Percentiles rank a stretch among this genome's conserved stretches.
phyloP scores from a whole-genome alignment of 2,329 filamentous ascomycete genomes.

The Rhynchosporium graminicola region DNA sequence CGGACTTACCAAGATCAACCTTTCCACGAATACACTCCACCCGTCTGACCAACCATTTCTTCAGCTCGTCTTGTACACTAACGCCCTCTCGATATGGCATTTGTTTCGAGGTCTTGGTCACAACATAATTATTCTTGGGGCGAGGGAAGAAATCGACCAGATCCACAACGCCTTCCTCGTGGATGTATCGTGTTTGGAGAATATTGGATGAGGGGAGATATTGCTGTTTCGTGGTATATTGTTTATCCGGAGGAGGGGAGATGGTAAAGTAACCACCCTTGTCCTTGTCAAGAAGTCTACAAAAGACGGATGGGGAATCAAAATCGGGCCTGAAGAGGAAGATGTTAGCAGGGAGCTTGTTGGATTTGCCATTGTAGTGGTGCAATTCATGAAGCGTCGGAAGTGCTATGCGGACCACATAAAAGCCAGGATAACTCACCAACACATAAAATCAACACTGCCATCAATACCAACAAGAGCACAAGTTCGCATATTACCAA shows the following conservation, averaged over 20 bases:
- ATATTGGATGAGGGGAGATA: constrained; percentile 76
- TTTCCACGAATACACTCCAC: constrained; percentile 71
- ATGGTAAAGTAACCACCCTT: constrained; percentile 76
- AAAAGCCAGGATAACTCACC: constrained; percentile 49
- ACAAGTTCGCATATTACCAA: constrained; percentile 79
- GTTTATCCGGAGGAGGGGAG: constrained; percentile 51
- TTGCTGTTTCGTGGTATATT: constrained; percentile 72
- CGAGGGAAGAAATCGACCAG: constrained; percentile 76
- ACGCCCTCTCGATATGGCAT: constrained; percentile 56
- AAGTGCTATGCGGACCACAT: background rate
- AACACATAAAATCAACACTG: constrained; percentile 77
- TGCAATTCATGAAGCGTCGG: too few relatives aligned
- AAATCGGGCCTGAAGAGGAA: constrained; percentile 64
- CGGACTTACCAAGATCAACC: constrained; percentile 56
- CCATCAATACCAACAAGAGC: constrained; percentile 74
- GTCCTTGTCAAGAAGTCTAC: constrained; percentile 70
- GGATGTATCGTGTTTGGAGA: constrained; percentile 74
- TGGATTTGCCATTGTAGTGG: background rate
- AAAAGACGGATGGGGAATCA: constrained; percentile 76
- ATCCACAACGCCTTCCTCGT: constrained; percentile 73
- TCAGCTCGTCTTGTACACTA: constrained; percentile 61
- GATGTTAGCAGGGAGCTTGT: background rate
- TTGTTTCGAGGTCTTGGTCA: constrained; percentile 50
- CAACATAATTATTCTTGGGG: constrained; percentile 58
- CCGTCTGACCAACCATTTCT: constrained; percentile 69